Conservation (phyloP, 495 filamentous ascomycete species). For the Cercophora scortea region DNA sequence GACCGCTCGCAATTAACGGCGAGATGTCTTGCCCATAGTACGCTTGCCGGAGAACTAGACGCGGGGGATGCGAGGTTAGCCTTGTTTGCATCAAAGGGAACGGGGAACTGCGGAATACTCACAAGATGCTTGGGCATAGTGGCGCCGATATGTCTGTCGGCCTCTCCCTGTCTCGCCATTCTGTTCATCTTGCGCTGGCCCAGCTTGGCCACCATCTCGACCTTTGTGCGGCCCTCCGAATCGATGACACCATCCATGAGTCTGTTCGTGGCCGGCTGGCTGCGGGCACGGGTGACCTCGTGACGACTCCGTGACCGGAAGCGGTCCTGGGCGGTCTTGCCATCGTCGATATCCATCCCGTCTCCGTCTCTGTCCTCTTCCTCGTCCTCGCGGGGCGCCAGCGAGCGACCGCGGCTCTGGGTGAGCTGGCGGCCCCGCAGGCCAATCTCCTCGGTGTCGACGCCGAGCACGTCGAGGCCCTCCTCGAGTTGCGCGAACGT, state of each 20-base stretch:
- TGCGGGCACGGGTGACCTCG: slow-evolving; percentile 48
- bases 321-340: slow-evolving; percentile 46
- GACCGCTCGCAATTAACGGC: slow-evolving; percentile 16
- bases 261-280: slow-evolving; percentile 68
- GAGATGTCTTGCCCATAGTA: slow-evolving; percentile 48
- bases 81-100: neutral
- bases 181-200: slow-evolving; percentile 97
- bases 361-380: slow-evolving; percentile 54
- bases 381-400: slow-evolving; percentile 37
- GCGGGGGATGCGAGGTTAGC: neutral
- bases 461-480: slow-evolving; percentile 73
- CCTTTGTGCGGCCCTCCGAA: slow-evolving; percentile 57
- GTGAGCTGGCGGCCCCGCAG: slow-evolving; percentile 61
- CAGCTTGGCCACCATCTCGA: slow-evolving; percentile 77
- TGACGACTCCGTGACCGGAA: slow-evolving; percentile 59
- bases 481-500: slow-evolving; percentile 78
- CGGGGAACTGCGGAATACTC: slow-evolving; percentile 30
- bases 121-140: slow-evolving; percentile 88
- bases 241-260: slow-evolving; percentile 70
- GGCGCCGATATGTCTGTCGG: slow-evolving; percentile 81
- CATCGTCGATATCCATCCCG: slow-evolving; percentile 80
- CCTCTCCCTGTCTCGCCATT: slow-evolving; percentile 92
- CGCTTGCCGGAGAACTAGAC: slow-evolving; percentile 49
- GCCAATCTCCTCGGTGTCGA: slow-evolving; percentile 67
- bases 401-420: slow-evolving; percentile 54